Conservation (phyloP, 1,284 basidiomycete genomes). For the Kalmanozyma brasiliensis region DNA sequence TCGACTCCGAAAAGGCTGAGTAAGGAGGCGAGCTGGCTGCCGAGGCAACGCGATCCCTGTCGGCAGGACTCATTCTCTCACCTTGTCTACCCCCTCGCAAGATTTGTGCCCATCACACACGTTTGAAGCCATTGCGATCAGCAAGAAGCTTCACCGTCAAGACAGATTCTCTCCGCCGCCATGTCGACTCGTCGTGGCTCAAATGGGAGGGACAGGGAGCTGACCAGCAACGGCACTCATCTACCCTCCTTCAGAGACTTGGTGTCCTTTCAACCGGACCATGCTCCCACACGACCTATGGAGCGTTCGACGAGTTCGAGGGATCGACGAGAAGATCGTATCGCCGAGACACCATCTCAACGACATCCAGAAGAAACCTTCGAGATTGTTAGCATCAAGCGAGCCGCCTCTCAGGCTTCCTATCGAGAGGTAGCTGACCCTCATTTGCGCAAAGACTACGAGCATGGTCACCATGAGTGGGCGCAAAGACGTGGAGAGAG, state of each 20-base stretch:
- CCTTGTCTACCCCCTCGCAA: not conserved
- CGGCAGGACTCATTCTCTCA: not conserved
- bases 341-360: not conserved
- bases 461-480: not conserved
- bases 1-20: too few relatives aligned
- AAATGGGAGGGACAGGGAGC: too few relatives aligned
- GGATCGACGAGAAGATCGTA: not conserved
- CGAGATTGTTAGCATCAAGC: conserved; percentile 1
- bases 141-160: too few relatives aligned
- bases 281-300: not conserved
- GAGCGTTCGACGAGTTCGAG: not conserved
- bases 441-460: not conserved
- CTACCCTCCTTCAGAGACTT: conserved; percentile 31
- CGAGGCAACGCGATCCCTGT: too few relatives aligned
- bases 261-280: not conserved
- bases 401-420: not conserved
- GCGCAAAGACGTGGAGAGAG: conserved; percentile 1
- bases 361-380: not conserved
- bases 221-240: not conserved
- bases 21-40: too few relatives aligned
- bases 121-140: not conserved
- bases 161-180: not conserved
- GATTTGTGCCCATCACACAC: too few relatives aligned
- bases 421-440: not conserved
- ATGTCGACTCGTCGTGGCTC: conserved; percentile 2